Base-by-base conservation (phyloP, 2,329 filamentous ascomycete genomes). In the Mycosphaerella sp. region DNA sequence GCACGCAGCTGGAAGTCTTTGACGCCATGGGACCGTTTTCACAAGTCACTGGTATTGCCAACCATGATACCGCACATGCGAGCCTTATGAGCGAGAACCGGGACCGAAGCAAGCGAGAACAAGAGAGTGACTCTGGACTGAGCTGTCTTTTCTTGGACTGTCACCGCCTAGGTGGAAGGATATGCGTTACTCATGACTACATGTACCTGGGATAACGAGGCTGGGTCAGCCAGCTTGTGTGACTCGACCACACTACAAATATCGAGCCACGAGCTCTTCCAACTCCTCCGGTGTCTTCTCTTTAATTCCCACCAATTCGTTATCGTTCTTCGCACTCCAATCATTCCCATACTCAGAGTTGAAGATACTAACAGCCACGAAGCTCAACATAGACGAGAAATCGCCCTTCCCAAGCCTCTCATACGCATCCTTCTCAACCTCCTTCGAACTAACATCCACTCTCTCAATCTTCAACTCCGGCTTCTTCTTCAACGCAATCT, bases 271-370 rank as follows among this genome's bases (percentile, higher is more conserved):
- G 36, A 68, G 48, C 21, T 56, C 58, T 50, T 63, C 59, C 12
- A 69, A 30, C 42, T 66, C 64, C 14, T 46, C 50, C 40, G 64
- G 59, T 17, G 51, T 60, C 52, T 66, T 41, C 44, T 58, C 59
- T 52, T 67, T 63, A 27, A 69, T 49, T 2, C 70, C 68, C 14
- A 71, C 56, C 53, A 71, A 48, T 30, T 66, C 61, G 47, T 71
- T 72, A 49, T 70, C 68, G 49, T 67, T 61, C 40, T 59, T 58
- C 12, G 50, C 48, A 14, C 59, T 63, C 53, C 68, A 67, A 41
- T 68, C 60, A 47, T 63, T 63, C 3, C 65, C 64, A 57, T 67
- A 71, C 1, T 59, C 61, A 3, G 53, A 37, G 35, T 54, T 57
- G 52, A 58, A 69, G 4, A 60, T 58, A 4, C 59, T 66, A 28